A percentile compares a stretch with the other conserved stretches of the same genome.
Conservation (phyloP, 768 basidiomycete genomes). For the Suillus bovinus region DNA sequence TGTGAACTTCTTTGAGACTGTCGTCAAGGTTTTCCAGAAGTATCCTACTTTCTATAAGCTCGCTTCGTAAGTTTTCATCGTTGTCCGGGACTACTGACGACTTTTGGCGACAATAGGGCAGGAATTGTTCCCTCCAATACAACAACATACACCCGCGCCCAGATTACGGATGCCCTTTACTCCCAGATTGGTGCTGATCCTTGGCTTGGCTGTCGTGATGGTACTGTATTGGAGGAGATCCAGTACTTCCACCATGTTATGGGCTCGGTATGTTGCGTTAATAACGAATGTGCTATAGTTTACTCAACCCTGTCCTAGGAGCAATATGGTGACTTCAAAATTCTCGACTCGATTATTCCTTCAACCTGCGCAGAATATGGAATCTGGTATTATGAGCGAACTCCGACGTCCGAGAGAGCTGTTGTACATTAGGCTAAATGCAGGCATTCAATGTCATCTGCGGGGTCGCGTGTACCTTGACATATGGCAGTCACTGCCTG, state of each 20-base stretch:
- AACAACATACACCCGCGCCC: slow-evolving; percentile 56
- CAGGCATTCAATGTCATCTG: background rate
- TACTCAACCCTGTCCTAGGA: slow-evolving; percentile 37
- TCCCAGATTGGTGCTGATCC: slow-evolving; percentile 62
- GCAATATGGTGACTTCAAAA: slow-evolving; percentile 64
- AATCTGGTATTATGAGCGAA: slow-evolving; percentile 64
- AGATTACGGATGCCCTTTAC: slow-evolving; percentile 54
- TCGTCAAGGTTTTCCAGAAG: slow-evolving; percentile 54
- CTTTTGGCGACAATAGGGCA: slow-evolving; percentile 30
- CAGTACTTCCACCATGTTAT: slow-evolving; percentile 73
- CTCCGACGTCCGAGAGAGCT: slow-evolving; percentile 47
- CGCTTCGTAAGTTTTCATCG: slow-evolving; percentile 46
- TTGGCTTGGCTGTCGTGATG: slow-evolving; percentile 56
- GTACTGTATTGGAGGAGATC: slow-evolving; percentile 58
- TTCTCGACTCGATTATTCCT: slow-evolving; percentile 51
- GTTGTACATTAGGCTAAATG: slow-evolving; percentile 22
- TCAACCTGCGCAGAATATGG: slow-evolving; percentile 51
- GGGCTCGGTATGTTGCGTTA: slow-evolving; percentile 49
- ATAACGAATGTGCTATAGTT: background rate
- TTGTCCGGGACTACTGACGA: slow-evolving; percentile 7
- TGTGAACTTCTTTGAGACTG: slow-evolving; percentile 67
- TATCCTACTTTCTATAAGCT: slow-evolving; percentile 73
- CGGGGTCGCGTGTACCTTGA: background rate
- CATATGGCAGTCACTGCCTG: background rate
- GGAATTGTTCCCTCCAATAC: slow-evolving; percentile 69